phyloP scores from a whole-genome alignment of 139 green algal species.

The Microglena sp. region DNA sequence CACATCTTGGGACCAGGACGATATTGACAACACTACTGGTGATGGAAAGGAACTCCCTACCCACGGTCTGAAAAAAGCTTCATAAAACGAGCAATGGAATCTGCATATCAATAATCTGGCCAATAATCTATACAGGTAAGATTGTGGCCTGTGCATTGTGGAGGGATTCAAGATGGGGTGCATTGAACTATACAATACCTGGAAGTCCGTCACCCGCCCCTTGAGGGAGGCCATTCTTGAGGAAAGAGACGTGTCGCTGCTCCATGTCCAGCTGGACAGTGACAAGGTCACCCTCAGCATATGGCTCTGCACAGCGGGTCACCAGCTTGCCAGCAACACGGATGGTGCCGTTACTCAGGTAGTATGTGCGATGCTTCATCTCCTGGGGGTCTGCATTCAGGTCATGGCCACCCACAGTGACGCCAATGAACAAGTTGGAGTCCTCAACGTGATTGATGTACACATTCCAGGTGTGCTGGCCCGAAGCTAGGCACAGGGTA shows the following conservation, averaged over 20 bases:
- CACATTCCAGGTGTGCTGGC: slow-evolving; percentile 52
- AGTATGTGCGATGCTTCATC: slow-evolving; percentile 61
- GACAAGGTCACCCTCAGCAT: slow-evolving; percentile 50
- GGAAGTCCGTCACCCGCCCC: slow-evolving; percentile 41
- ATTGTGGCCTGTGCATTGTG: no score
- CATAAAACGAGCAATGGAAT: neutral
- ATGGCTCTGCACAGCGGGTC: slow-evolving; percentile 51
- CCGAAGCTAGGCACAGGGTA: slow-evolving; percentile 34
- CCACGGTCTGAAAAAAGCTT: no score
- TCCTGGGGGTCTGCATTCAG: slow-evolving; percentile 53
- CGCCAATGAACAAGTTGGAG: slow-evolving; percentile 53
- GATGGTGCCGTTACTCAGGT: slow-evolving; percentile 37
- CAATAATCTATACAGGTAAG: no score
- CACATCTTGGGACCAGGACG: no score
- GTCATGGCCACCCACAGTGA: slow-evolving; percentile 47
- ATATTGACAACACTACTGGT: no score
- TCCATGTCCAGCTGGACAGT: slow-evolving; percentile 57
- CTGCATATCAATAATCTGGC: no score
- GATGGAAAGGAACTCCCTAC: no score
- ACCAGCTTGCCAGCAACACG: slow-evolving; percentile 52
- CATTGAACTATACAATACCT: slow-evolving; percentile 36
- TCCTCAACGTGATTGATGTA: slow-evolving; percentile 65
- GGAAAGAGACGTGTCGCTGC: slow-evolving; percentile 35
- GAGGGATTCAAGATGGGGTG: no score
- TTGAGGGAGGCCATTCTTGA: slow-evolving; percentile 50